phyloP scores from a whole-genome alignment of 805 yeast species.

The Monosporozyma siamensis region DNA sequence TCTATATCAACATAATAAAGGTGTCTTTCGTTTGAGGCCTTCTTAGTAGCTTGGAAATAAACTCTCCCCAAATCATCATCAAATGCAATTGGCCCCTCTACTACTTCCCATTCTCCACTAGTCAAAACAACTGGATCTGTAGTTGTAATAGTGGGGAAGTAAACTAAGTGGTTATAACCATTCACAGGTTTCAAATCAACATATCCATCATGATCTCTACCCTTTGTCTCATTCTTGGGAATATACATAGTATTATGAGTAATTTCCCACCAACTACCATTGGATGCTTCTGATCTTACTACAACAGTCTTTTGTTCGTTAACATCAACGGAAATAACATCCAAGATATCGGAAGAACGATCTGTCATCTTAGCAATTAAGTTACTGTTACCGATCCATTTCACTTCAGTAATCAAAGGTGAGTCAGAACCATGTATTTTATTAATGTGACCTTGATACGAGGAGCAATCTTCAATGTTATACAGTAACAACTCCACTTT shows the following conservation, averaged over 20 bases:
- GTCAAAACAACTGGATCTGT: constrained; percentile 52
- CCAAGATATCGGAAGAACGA: constrained; percentile 57
- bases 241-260: constrained; percentile 52
- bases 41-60: constrained; percentile 60
- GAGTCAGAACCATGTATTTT: constrained; percentile 31
- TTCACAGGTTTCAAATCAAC: constrained; percentile 63
- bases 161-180: constrained; percentile 71
- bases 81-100: constrained; percentile 54
- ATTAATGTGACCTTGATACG: constrained; percentile 36
- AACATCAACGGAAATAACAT: constrained; percentile 47
- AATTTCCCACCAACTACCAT: constrained; percentile 71
- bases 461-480: constrained; percentile 20
- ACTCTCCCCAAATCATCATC: constrained; percentile 45
- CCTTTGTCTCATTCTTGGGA: constrained; percentile 38
- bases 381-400: constrained; percentile 54
- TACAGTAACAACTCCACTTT: constrained; percentile 44
- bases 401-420: constrained; percentile 53
- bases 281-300: constrained; percentile 40
- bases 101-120: constrained; percentile 86
- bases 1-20: constrained; percentile 58
- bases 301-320: constrained; percentile 28
- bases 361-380: constrained; percentile 51
- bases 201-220: constrained; percentile 55
- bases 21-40: constrained; percentile 77
- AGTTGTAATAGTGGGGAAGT: constrained; percentile 62